Evolutionary conservation across 2,329 filamentous ascomycete species (phyloP).

Genomic region (Botrytis tulipae): DNA sequence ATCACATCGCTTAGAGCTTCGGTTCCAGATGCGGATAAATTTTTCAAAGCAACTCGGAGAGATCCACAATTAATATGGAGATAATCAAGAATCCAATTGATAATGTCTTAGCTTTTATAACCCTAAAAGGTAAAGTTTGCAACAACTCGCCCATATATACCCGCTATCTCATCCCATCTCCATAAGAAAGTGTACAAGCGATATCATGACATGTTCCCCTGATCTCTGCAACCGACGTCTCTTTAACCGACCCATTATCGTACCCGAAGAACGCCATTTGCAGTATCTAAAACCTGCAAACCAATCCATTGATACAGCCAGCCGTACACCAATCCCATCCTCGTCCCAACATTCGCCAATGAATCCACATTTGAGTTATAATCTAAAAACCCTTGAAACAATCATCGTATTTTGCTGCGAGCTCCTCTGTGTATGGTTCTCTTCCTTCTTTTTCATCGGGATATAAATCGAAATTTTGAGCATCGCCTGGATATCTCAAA

Average conservation of each 20-base stretch:
- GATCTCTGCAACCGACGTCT: slow-evolving; percentile 14
- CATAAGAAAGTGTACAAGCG: slow-evolving; percentile 10
- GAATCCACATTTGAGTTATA: slow-evolving; percentile 5
- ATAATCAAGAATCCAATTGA: background rate
- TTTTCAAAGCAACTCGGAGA: background rate
- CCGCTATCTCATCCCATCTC: background rate
- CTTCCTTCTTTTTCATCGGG: slow-evolving; percentile 69
- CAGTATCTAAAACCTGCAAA: slow-evolving; percentile 9
- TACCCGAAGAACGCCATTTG: slow-evolving; percentile 20
- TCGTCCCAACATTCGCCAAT: slow-evolving; percentile 14
- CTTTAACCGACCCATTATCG: slow-evolving; percentile 4
- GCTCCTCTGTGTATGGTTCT: slow-evolving; percentile 66
- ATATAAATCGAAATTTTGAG: slow-evolving; percentile 79
- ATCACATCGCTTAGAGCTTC: background rate
- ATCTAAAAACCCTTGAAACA: slow-evolving; percentile 68
- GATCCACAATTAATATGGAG: background rate
- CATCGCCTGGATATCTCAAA: slow-evolving; percentile 68
- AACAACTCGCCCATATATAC: background rate
- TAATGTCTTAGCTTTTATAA: slow-evolving; percentile 3
- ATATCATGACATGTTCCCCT: slow-evolving; percentile 4
- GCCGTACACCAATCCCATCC: slow-evolving; percentile 8
- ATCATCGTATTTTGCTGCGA: slow-evolving; percentile 66
- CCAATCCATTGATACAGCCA: slow-evolving; percentile 15
- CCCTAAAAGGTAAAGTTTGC: background rate
- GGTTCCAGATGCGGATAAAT: background rate